Base-by-base conservation (phyloP, 2,329 filamentous ascomycete genomes). In the Diaporthe amygdali region DNA sequence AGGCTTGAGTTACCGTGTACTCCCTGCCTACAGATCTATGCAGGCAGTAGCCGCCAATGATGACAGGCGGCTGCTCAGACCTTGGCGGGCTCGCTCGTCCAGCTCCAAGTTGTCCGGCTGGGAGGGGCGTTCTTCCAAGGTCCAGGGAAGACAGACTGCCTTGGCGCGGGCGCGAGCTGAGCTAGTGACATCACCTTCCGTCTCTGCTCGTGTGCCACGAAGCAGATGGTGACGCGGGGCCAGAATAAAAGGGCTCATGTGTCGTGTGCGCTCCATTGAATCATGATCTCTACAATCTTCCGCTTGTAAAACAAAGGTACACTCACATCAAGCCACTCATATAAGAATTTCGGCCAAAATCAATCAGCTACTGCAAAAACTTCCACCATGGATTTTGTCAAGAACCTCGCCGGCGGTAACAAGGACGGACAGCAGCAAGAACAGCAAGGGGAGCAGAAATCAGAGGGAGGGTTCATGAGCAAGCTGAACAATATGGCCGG, bases 401-500 rank as follows among this genome's bases (percentile, higher is more conserved):
- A 88, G 77, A 88, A 86, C 71, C 70, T 88, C 70, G 77, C 84
- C 67, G 81, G 84, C 68, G 78, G 84, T 56, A 78, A 82, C 44
- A 80, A 81, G 66, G 74, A 77, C n/a, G 70, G 71, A 41, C 69
- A 76, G 59, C 75, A 81, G 71, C 72, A 78, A 51, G 69, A 76
- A 51, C 37, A 44, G 51, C 74, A 82, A 69, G 79, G 39, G 30
- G 44, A 34, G 30, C 82, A 85, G 74, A 76, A 83, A 74, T 79
- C 82, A 75, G 83, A 82, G 74, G 84, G 88, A 72, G 90, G 91
- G 72, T 80, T 95, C 74, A 87, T 90, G 79, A 88, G 92, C 83
- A 94, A 93, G 84, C 66, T 95, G 72, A 94, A 96, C 84, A 79
- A 82, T 71, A 86, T 91, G 75, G 92, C 92, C 25, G 94, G 94